Conservation (phyloP, 2,329 filamentous ascomycete species). For the Leptographium procerum region DNA sequence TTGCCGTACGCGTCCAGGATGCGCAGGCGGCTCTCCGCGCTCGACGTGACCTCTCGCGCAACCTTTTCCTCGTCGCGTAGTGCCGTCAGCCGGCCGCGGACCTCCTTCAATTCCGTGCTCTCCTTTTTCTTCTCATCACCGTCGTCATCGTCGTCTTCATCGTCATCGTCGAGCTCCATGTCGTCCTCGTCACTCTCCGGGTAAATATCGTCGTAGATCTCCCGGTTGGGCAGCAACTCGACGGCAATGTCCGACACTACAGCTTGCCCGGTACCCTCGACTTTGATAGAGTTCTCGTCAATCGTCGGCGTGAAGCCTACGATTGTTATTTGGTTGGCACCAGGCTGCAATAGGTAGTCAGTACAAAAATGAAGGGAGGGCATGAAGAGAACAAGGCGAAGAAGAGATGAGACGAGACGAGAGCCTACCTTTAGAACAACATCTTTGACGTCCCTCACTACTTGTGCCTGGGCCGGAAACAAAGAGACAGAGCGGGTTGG, state of each 20-base stretch:
- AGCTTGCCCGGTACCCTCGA: slow-evolving; percentile 46
- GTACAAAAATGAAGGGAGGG: too few relatives aligned
- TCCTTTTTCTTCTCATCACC: slow-evolving; percentile 14
- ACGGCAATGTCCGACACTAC: slow-evolving; percentile 52
- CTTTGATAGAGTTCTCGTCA: slow-evolving; percentile 45
- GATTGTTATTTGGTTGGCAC: slow-evolving; percentile 44
- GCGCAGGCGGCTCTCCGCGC: slow-evolving; percentile 25
- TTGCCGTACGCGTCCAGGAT: slow-evolving; percentile 30
- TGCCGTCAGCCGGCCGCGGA: slow-evolving; percentile 20
- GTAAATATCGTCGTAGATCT: slow-evolving; percentile 43
- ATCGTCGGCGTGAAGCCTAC: slow-evolving; percentile 40
- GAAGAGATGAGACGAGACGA: background rate
- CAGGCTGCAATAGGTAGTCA: slow-evolving; percentile 25
- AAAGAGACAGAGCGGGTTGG: slow-evolving; percentile 50
- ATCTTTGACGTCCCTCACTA: slow-evolving; percentile 47
- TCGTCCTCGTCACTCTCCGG: slow-evolving; percentile 26
- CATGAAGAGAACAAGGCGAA: too few relatives aligned
- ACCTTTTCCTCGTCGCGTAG: slow-evolving; percentile 19
- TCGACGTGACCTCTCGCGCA: slow-evolving; percentile 20
- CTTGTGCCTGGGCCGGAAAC: slow-evolving; percentile 48
- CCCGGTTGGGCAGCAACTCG: slow-evolving; percentile 42
- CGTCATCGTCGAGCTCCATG: slow-evolving; percentile 11
- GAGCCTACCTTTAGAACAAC: slow-evolving; percentile 32
- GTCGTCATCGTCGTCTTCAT: slow-evolving; percentile 19
- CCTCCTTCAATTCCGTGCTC: slow-evolving; percentile 17